Evolutionary conservation across 1,139 yeast species (phyloP), one percentile per base, ranked within the genome.

Genomic region (Suhomyces guaymorum): DNA sequence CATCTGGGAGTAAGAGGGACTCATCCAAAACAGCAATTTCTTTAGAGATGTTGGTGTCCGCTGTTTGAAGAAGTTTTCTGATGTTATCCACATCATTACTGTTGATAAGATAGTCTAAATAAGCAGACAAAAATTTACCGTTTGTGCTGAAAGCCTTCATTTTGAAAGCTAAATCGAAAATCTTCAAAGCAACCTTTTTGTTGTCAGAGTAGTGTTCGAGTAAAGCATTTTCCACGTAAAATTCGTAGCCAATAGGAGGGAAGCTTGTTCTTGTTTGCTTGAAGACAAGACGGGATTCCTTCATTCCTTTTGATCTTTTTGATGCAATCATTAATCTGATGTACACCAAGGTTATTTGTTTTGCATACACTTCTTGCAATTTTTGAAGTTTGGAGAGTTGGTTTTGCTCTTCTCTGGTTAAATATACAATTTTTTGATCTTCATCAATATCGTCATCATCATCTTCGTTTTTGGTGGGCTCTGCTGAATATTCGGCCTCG

Each of bases 41-140:
- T 36, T 65, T 66, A 12, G 66, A 52, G 24, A 70, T 52, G 40
- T 58, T 63, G 5, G 73, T 60, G 35, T 66, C 63, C 1, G 73
- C 63, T 11, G 62, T 56, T 59, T 92, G 97, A 55, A 92, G 83
- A 28, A 88, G 70, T 9, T 89, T 88, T 47, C 92, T 80, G 12
- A 90, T 86, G 51, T 83, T 86, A 21, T 87, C 83, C 39, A 82
- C 83, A 56, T 89, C 96, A 55, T 84, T 84, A 24, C 75, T 73
- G 47, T 74, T 64, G 23, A 88, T 75, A 44, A 92, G 66, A 54
- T 85, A 90, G 42, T 82, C 78, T 51, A 92, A 67, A 56, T 90
- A 90, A 33, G 77, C 75, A 42, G 73, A 67, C 31, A 89, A 70
- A 54, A 81, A 90, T 17, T 71, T 75, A 3, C 86, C 83, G 45